Evolutionary conservation across 192 early-diverging fungal genomes (phyloP).

Genomic region (Coemansia sp.): DNA sequence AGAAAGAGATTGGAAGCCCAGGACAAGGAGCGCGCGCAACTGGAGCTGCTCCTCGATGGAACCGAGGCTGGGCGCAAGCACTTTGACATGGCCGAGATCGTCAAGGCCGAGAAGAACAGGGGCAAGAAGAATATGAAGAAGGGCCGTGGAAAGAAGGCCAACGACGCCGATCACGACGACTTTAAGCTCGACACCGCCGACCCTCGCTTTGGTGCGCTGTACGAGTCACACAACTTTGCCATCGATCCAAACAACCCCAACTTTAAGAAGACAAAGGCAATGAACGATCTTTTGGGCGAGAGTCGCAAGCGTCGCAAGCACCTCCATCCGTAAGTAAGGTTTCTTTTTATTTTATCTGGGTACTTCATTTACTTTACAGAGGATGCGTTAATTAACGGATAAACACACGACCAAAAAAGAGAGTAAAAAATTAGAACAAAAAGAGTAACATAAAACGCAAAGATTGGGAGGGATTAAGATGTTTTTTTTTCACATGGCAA

Average conservation of each 20-base stretch:
- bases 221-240: slow-evolving; percentile 84
- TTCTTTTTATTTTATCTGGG: not conserved
- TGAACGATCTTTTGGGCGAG: slow-evolving; percentile 43
- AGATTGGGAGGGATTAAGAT: not conserved
- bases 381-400: slow-evolving; percentile 1
- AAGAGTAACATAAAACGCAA: not conserved
- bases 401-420: not conserved
- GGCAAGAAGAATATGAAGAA: slow-evolving; percentile 21
- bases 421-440: not conserved
- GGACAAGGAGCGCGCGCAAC: slow-evolving; percentile 66
- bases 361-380: not conserved
- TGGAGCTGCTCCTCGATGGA: slow-evolving; percentile 84
- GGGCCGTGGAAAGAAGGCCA: slow-evolving; percentile 41
- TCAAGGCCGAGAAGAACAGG: slow-evolving; percentile 83
- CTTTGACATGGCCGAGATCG: slow-evolving; percentile 86
- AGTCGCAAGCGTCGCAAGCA: slow-evolving; percentile 52
- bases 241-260: slow-evolving; percentile 95
- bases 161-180: slow-evolving; percentile 63
- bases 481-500: not conserved
- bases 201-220: slow-evolving; percentile 80
- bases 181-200: slow-evolving; percentile 87
- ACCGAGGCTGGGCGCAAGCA: slow-evolving; percentile 63
- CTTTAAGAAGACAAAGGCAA: slow-evolving; percentile 60
- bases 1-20: slow-evolving; percentile 61
- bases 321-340: not conserved